Conservation (phyloP, 345 rosid species). For the Citrus hindsii region DNA sequence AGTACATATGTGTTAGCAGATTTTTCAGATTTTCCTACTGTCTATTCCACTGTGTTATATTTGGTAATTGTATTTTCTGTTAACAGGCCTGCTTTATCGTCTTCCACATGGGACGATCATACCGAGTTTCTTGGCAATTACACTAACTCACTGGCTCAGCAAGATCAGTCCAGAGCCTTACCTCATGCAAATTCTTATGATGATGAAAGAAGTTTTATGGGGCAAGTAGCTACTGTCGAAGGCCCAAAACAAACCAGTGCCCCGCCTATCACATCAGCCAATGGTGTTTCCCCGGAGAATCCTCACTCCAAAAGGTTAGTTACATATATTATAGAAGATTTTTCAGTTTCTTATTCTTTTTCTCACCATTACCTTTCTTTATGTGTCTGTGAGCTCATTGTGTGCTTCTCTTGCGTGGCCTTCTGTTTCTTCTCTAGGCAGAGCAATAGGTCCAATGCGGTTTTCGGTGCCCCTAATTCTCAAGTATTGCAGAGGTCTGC, state of each 20-base stretch:
- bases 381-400: conserved; percentile 7
- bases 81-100: conserved; percentile 42
- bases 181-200: conserved; percentile 27
- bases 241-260: conserved; percentile 43
- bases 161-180: conserved; percentile 31
- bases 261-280: conserved; percentile 27
- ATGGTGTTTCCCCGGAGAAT: conserved; percentile 31
- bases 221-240: conserved; percentile 34
- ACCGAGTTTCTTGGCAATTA: conserved; percentile 30
- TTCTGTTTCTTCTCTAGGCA: conserved; percentile 41
- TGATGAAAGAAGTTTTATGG: conserved; percentile 22
- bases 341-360: neutral
- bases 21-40: neutral
- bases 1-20: neutral
- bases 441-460: conserved; percentile 35
- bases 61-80: conserved; percentile 9
- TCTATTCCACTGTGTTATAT: neutral
- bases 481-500: conserved; percentile 23
- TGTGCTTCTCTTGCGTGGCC: conserved; percentile 36
- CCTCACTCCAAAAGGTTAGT: conserved; percentile 46
- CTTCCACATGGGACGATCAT: conserved; percentile 34
- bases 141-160: conserved; percentile 23
- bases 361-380: neutral
- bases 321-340: neutral
- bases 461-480: conserved; percentile 22